A percentile compares a stretch with the other conserved stretches of the same genome.
Conservation (phyloP, 2,329 filamentous ascomycete genomes). For the Colletotrichum graminicola region DNA sequence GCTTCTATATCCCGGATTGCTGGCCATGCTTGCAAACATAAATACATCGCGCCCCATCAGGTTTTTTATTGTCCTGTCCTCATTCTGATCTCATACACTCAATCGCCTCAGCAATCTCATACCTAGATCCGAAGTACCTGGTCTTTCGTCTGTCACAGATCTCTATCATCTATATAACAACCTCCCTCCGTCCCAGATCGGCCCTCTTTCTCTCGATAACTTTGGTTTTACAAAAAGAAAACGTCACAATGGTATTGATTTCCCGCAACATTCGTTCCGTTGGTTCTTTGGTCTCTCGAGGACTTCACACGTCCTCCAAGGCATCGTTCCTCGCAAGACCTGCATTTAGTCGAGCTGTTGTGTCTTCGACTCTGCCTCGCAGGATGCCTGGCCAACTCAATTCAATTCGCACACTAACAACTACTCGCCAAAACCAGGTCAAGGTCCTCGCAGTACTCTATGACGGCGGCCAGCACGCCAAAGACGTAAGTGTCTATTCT, state of each 20-base stretch:
- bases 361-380: conserved; percentile 54
- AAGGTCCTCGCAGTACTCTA: conserved; percentile 96
- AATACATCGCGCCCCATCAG: conserved; percentile 34
- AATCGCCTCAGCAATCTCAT: conserved; percentile 7
- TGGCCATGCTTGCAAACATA: conserved; percentile 36
- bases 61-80: background rate
- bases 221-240: conserved; percentile 1
- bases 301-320: conserved; percentile 46
- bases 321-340: conserved; percentile 43
- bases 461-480: conserved; percentile 90
- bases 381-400: conserved; percentile 54
- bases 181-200: conserved; percentile 23
- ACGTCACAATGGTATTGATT: conserved; percentile 50
- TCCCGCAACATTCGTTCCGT: conserved; percentile 47
- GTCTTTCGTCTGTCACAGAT: background rate
- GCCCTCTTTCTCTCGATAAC: conserved; percentile 10
- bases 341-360: conserved; percentile 36
- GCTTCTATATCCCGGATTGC: conserved; percentile 23
- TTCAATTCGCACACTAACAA: conserved; percentile 71
- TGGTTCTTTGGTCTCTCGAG: conserved; percentile 45
- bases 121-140: conserved; percentile 25
- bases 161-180: conserved; percentile 22
- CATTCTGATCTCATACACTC: conserved; percentile 32
- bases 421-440: conserved; percentile 70
- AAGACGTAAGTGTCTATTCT: conserved; percentile 72